Evolutionary conservation across 495 filamentous ascomycete species (phyloP), one percentile per base, ranked within the genome.

Genomic region (Neohortaea acidophila): DNA sequence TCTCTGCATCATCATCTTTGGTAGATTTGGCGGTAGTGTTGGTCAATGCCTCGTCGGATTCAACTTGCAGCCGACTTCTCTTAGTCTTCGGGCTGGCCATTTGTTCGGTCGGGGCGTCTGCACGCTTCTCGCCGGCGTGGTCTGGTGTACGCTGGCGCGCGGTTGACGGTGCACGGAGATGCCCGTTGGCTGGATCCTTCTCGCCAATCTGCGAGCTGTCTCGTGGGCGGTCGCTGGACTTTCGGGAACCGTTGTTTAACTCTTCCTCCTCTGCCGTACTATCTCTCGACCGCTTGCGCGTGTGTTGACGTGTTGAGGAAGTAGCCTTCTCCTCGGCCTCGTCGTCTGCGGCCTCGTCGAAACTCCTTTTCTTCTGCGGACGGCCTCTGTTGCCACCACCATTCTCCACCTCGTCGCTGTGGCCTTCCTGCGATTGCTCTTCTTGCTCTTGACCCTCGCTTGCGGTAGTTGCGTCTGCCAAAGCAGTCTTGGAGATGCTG

Each of bases 331-430:
- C 41, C 2, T 42, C 44, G 10, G 31, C 17, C 6, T 55, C 33
- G 18, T 49, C 56, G 8, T 38, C 49, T 17, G 68, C 50, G 2
- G 64, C 49, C 26, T 70, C 65, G 38, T 73, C 69, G 34, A 66
- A 65, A 14, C 72, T 77, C 36, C 73, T 57, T 57, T 79, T 79
- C 29, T 55, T 57, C 25, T 56, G 46, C 14, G 63, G 36, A 23
- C 43, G 30, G 35, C 18, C 33, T 33, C 24, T 8, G 21, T 32
- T 26, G 17, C n/a, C n/a, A n/a, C n/a, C n/a, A n/a, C n/a, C n/a
- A n/a, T n/a, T 27, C 25, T 2, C 18, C 29, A 32, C 27, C 26
- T 26, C 9, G 23, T 10, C 8, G 19, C 36, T 24, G 37, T 15
- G 4, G 7, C 22, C 11, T 23, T 25, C 6, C 33, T 39, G 21